phyloP scores from a whole-genome alignment of 768 basidiomycete genomes.

The Thelephora aurantiotincta region DNA sequence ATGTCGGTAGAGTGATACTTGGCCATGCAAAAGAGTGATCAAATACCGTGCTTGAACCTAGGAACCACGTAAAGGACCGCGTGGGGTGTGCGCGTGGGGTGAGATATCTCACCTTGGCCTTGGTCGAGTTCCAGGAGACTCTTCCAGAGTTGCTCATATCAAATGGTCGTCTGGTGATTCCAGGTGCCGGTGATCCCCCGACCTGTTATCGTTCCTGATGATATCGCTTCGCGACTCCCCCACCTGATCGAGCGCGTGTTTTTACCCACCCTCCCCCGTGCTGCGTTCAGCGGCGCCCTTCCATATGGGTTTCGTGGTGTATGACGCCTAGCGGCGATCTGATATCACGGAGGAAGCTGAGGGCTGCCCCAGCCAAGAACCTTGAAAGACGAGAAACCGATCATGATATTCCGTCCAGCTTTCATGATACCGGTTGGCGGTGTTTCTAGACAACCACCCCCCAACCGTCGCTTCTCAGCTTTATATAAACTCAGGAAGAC shows the following conservation, averaged over 20 bases:
- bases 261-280: too few species aligned
- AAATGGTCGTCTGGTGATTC: neutral
- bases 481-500: too few species aligned
- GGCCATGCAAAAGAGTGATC: neutral
- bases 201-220: neutral
- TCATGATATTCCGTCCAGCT: too few species aligned
- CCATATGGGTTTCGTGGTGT: neutral
- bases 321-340: neutral
- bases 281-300: neutral
- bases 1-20: neutral
- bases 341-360: too few species aligned
- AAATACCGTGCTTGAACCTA: conserved; percentile 35
- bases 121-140: conserved; percentile 47
- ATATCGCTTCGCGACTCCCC: neutral
- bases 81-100: neutral
- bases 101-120: conserved; percentile 33
- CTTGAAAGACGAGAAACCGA: too few species aligned
- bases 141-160: conserved; percentile 13
- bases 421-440: too few species aligned
- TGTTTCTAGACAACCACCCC: too few species aligned
- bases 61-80: conserved; percentile 1
- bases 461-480: too few species aligned
- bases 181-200: neutral
- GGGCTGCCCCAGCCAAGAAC: too few species aligned
- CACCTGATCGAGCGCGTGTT: neutral